Evolutionary conservation across 495 filamentous ascomycete species (phyloP).

Genomic region (Astrocystis sublimbata): DNA sequence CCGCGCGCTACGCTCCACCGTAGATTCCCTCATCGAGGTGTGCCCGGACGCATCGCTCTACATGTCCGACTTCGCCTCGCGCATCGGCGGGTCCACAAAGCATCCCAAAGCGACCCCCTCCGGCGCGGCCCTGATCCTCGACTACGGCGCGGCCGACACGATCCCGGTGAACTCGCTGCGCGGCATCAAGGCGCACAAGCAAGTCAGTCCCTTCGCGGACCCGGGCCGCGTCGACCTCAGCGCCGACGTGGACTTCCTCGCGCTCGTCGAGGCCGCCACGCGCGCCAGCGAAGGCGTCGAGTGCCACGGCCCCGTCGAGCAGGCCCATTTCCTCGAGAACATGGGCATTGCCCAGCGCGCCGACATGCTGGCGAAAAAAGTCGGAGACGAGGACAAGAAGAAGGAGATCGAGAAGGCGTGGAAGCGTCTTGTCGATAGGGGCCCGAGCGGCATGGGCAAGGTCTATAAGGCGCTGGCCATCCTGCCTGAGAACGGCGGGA

Average conservation of each 20-base stretch:
- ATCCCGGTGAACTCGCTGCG: conserved; percentile 86
- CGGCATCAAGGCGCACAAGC: conserved; percentile 74
- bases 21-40: conserved; percentile 75
- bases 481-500: conserved; percentile 74
- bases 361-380: conserved; percentile 59
- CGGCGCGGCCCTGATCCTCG: conserved; percentile 87
- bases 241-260: conserved; percentile 89
- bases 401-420: conserved; percentile 71
- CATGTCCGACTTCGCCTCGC: conserved; percentile 73
- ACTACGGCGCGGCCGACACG: conserved; percentile 80
- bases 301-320: conserved; percentile 89
- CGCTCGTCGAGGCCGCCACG: conserved; percentile 77
- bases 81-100: conserved; percentile 69
- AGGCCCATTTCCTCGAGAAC: conserved; percentile 71
- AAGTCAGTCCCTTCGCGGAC: conserved; percentile 70
- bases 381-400: conserved; percentile 52
- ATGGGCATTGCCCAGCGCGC: conserved; percentile 84
- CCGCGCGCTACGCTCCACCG: conserved; percentile 63
- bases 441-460: conserved; percentile 83
- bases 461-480: conserved; percentile 93
- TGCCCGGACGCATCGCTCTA: conserved; percentile 81
- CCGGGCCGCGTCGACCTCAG: conserved; percentile 83
- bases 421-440: conserved; percentile 75
- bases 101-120: conserved; percentile 62
- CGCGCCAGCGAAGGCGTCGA: conserved; percentile 75